phyloP scores from a whole-genome alignment of 2,329 filamentous ascomycete genomes.

The Chrysoporthe deuterocubensis region DNA sequence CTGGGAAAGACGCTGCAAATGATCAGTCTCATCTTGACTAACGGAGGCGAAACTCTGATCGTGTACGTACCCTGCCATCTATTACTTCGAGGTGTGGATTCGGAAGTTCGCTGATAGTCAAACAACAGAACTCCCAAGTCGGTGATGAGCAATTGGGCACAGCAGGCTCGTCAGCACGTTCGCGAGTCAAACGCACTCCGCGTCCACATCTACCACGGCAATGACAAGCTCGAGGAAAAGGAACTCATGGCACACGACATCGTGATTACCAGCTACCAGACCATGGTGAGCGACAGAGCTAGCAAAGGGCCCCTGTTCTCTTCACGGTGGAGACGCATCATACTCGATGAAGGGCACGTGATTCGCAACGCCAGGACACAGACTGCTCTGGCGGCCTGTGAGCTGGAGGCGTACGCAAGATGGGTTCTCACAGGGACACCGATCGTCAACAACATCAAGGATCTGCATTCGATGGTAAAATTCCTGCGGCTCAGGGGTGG shows the following conservation, averaged over 20 bases:
- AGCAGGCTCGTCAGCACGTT: slow-evolving; percentile 77
- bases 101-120: not conserved
- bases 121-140: slow-evolving; percentile 9
- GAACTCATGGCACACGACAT: slow-evolving; percentile 72
- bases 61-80: slow-evolving; percentile 58
- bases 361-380: slow-evolving; percentile 81
- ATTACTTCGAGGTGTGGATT: no score
- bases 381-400: slow-evolving; percentile 68
- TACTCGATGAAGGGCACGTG: slow-evolving; percentile 82
- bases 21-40: slow-evolving; percentile 74
- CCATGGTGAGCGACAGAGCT: slow-evolving; percentile 64
- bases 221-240: slow-evolving; percentile 56
- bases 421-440: slow-evolving; percentile 85
- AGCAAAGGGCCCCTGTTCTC: slow-evolving; percentile 48
- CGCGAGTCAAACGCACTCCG: slow-evolving; percentile 64
- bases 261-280: slow-evolving; percentile 84
- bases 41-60: slow-evolving; percentile 71
- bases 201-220: slow-evolving; percentile 76
- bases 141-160: slow-evolving; percentile 74
- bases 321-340: slow-evolving; percentile 75
- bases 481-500: slow-evolving; percentile 79
- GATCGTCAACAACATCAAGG: slow-evolving; percentile 81
- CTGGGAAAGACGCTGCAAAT: slow-evolving; percentile 87
- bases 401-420: slow-evolving; percentile 69
- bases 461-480: slow-evolving; percentile 78